Evolutionary conservation across 257 asterid species (phyloP).

Genomic region (Solanum raphanifolium): DNA sequence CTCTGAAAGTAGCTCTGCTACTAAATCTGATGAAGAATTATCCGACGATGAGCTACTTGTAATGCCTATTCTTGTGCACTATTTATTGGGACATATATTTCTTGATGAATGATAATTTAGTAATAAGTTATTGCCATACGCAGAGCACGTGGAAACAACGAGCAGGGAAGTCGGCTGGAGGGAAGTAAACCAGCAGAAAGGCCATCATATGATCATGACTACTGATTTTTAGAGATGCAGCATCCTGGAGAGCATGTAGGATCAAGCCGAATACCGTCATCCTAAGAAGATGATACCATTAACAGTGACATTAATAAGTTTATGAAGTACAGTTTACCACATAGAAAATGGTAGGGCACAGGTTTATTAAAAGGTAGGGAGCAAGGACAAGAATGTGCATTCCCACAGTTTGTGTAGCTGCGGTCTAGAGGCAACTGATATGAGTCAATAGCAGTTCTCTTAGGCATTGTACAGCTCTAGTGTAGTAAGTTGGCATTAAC

Average conservation of each 20-base stretch:
- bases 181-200: slow-evolving; percentile 6
- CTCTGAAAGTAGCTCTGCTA: slow-evolving; percentile 14
- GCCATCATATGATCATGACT: background rate
- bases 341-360: slow-evolving; percentile 1
- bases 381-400: background rate
- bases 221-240: slow-evolving; percentile 5
- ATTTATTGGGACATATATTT: background rate
- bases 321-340: slow-evolving; percentile 7
- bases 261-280: background rate
- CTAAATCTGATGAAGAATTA: slow-evolving; percentile 40
- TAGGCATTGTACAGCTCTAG: slow-evolving; percentile 8
- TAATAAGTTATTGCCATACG: background rate
- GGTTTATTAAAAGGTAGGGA: background rate
- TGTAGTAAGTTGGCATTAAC: slow-evolving; percentile 1
- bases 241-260: background rate
- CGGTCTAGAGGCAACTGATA: slow-evolving; percentile 1
- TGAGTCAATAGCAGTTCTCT: background rate
- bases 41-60: slow-evolving; percentile 94
- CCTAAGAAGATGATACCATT: background rate
- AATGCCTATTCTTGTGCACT: slow-evolving; percentile 9
- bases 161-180: slow-evolving; percentile 37
- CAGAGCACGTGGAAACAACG: slow-evolving; percentile 83
- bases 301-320: slow-evolving; percentile 1
- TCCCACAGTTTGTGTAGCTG: slow-evolving; percentile 6
- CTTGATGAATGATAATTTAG: background rate